Evolutionary conservation across 176 grass and related monocot genomes (phyloP).

Genomic region (Eleusine indica): DNA sequence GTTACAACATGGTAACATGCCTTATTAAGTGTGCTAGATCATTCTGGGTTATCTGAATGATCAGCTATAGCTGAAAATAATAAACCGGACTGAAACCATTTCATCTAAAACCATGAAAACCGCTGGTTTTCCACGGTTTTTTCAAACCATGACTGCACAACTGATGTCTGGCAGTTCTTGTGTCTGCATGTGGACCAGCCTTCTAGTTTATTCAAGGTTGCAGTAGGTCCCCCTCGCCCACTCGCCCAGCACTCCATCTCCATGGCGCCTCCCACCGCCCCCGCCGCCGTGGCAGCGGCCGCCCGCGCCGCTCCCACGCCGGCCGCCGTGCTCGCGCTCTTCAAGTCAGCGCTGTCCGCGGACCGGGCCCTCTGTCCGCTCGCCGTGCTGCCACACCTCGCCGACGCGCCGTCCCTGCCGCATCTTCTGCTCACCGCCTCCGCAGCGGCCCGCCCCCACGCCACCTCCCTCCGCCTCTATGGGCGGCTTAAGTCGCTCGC

Average conservation of each 20-base stretch:
- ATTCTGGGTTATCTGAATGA: too few species aligned
- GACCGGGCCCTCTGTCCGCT: constrained; percentile 32
- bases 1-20: too few species aligned
- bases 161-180: neutral
- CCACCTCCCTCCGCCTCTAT: constrained; percentile 32
- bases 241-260: neutral
- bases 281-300: constrained; percentile 29
- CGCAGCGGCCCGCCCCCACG: neutral
- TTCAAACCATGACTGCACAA: too few species aligned
- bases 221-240: neutral
- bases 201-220: neutral
- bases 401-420: constrained; percentile 10
- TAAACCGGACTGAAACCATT: too few species aligned
- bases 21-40: too few species aligned
- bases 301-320: constrained; percentile 25
- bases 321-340: constrained; percentile 14
- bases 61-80: too few species aligned
- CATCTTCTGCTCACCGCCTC: constrained; percentile 39
- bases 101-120: too few species aligned
- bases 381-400: constrained; percentile 34
- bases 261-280: constrained; percentile 26
- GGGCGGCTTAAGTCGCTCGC: constrained; percentile 7
- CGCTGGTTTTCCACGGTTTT: too few species aligned
- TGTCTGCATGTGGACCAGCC: neutral
- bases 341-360: constrained; percentile 21